Base-by-base conservation (phyloP, 1,139 yeast species). In the Taphrina confusa region DNA sequence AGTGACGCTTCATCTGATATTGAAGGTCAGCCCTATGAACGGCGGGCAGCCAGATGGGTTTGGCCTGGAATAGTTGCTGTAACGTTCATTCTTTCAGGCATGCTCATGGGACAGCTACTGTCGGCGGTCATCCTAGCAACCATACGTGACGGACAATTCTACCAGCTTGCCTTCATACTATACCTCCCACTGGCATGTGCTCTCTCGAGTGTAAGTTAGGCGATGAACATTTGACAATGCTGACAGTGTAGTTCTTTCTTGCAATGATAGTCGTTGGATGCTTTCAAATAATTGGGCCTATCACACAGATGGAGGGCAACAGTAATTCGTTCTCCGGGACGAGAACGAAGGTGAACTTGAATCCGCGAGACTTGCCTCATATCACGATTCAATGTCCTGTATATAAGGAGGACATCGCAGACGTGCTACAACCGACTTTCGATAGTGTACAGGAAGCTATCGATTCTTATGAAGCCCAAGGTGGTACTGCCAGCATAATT, bases 301-400 rank as follows among this genome's bases (percentile, higher is more conserved):
- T 62, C 23, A 27, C 62, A 22, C 65, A 63, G 40, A 33, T 63
- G 52, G 33, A 44, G 31, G 16, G 50, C 30, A 63, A 63, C 45
- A 62, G 64, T 8, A 34, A 42, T 18, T 52, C 63, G 8, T 63
- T 42, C 51, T 58, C 63, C 16, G 62, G 61, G 27, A 34, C 30
- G 27, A 62, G 61, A 11, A 60, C 64, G 1, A 34, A 14, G 6
- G 14, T 27, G 3, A 5, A 8, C 3, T 3, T 54, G 16, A 28
- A 34, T 6, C 33, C 23, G 11, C 5, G 14, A 3, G 54, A 59
- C 9, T 25, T 63, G 27, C 65, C 65, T 8, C 65, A 63, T 39
- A 27, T 63, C 42, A 63, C 65, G 2, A 52, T 63, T 28, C 65
- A 63, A 40, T 60, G 63, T 30, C 65, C 65, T 3, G 63, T 63